Evolutionary conservation across 805 yeast species (phyloP).

Genomic region (Saccharomyces jurei): DNA sequence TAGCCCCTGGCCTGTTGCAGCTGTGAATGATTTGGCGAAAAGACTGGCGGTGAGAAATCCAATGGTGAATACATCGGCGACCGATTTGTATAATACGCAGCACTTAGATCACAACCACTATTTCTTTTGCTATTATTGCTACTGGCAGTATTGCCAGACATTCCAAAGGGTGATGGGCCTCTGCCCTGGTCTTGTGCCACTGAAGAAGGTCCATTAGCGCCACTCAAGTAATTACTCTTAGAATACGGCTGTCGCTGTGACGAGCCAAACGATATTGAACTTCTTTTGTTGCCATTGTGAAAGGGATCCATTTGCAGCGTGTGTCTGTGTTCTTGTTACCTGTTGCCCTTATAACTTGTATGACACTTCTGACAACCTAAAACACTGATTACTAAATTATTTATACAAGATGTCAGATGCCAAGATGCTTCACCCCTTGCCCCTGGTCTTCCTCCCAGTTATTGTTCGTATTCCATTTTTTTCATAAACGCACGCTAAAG

Average conservation of each 20-base stretch:
- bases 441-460: background rate
- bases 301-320: slow-evolving; percentile 17
- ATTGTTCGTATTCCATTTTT: background rate
- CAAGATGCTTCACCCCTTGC: background rate
- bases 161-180: background rate
- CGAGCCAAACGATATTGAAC: slow-evolving; percentile 23
- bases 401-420: background rate
- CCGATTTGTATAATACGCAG: slow-evolving; percentile 8
- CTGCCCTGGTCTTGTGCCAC: slow-evolving; percentile 1
- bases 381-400: background rate
- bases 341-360: background rate
- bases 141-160: background rate
- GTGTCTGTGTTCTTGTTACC: background rate
- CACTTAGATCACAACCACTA: background rate
- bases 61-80: slow-evolving; percentile 28
- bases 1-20: slow-evolving; percentile 13
- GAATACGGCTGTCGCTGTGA: slow-evolving; percentile 15
- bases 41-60: slow-evolving; percentile 15
- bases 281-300: slow-evolving; percentile 22
- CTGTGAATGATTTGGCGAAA: slow-evolving; percentile 11
- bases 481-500: background rate
- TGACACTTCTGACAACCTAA: background rate
- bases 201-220: slow-evolving; percentile 4
- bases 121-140: background rate
- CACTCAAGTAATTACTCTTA: slow-evolving; percentile 7